Percentiles rank a stretch among this genome's conserved stretches.
phyloP scores from a whole-genome alignment of 805 yeast species.

The Candida lessepsii region DNA sequence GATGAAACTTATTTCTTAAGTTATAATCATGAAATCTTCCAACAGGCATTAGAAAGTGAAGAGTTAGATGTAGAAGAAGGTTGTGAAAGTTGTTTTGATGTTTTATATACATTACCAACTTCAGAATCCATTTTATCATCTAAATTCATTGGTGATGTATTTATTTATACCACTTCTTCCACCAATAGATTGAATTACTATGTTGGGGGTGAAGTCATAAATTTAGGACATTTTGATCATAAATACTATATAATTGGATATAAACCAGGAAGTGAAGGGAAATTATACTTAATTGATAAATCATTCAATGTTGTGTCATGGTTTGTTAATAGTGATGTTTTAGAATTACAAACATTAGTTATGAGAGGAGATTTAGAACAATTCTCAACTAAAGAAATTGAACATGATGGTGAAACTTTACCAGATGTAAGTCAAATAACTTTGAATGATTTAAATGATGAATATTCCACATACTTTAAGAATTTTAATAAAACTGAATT shows the following conservation, averaged over 20 bases:
- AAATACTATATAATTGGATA: constrained; percentile 86
- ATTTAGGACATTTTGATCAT: constrained; percentile 89
- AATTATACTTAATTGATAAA: constrained; percentile 87
- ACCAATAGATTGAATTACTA: constrained; percentile 84
- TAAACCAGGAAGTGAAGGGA: constrained; percentile 78
- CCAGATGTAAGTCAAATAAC: constrained; percentile 35
- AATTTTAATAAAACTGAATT: constrained; percentile 64
- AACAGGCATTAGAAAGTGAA: constrained; percentile 58
- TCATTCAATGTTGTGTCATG: constrained; percentile 81
- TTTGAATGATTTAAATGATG: constrained; percentile 60
- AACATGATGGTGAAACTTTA: constrained; percentile 36
- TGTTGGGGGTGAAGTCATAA: constrained; percentile 91
- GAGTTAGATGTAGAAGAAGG: constrained; percentile 78
- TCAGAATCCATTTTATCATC: constrained; percentile 81
- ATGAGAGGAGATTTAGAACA: constrained; percentile 91
- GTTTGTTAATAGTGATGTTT: constrained; percentile 76
- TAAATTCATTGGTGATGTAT: constrained; percentile 96
- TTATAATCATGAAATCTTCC: constrained; percentile 66
- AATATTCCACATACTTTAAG: constrained; percentile 49
- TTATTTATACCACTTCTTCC: constrained; percentile 81
- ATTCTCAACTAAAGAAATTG: constrained; percentile 28
- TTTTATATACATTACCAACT: constrained; percentile 68
- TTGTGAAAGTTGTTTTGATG: constrained; percentile 81
- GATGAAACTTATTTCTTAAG: constrained; percentile 78
- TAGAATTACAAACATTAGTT: constrained; percentile 94